phyloP scores from a whole-genome alignment of 2,329 filamentous ascomycete species.

The Pseudogymnoascus destructans region DNA sequence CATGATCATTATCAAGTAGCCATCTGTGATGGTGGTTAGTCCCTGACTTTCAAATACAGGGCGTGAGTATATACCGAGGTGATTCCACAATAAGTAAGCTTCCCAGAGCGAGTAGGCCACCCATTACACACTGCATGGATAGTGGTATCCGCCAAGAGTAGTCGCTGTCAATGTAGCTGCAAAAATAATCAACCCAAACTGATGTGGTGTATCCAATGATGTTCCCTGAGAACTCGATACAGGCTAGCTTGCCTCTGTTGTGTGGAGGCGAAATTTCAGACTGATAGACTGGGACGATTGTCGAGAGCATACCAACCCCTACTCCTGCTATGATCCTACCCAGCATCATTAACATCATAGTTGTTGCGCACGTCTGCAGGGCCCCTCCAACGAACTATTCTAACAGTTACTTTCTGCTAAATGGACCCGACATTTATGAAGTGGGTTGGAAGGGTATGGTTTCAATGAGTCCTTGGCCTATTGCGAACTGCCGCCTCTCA shows the following conservation, averaged over 20 bases:
- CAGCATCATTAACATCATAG: constrained; percentile 80
- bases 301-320: constrained; percentile 77
- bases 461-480: constrained; percentile 30
- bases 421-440: neutral
- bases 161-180: constrained; percentile 74
- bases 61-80: constrained; percentile 48
- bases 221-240: constrained; percentile 96
- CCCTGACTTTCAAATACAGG: neutral
- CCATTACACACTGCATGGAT: constrained; percentile 91
- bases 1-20: constrained; percentile 93
- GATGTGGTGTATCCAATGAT: constrained; percentile 92
- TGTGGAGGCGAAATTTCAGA: constrained; percentile 94
- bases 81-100: constrained; percentile 94
- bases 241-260: constrained; percentile 87
- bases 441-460: neutral
- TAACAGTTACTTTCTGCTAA: neutral
- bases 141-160: constrained; percentile 85
- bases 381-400: constrained; percentile 55
- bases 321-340: constrained; percentile 76
- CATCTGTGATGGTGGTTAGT: constrained; percentile 46
- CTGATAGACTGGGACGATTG: constrained; percentile 87
- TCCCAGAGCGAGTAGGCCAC: constrained; percentile 67
- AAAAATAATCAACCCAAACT: constrained; percentile 98
- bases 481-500: neutral
- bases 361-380: constrained; percentile 66